Conservation (phyloP, 2,329 filamentous ascomycete genomes). For the Exophiala dermatitidis region DNA sequence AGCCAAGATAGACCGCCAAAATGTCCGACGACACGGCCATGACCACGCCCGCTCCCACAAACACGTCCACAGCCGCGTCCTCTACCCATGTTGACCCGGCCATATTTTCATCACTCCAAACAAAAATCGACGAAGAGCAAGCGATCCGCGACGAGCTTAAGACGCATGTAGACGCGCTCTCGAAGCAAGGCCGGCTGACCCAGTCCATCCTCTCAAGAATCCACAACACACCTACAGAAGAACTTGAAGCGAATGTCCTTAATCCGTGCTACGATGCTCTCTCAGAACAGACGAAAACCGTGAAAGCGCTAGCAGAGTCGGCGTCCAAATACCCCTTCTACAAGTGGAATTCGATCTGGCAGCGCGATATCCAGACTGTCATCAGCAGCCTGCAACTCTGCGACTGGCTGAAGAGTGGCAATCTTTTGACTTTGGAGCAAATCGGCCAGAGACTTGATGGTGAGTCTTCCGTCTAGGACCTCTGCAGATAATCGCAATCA, state of each 20-base stretch:
- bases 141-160: constrained; percentile 74
- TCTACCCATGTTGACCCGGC: constrained; percentile 63
- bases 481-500: too few relatives aligned
- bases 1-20: background rate
- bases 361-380: constrained; percentile 74
- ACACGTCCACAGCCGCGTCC: constrained; percentile 11
- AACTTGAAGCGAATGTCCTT: constrained; percentile 60
- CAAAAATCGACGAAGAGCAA: constrained; percentile 81
- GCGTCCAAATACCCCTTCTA: constrained; percentile 91
- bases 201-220: constrained; percentile 81
- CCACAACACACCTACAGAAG: constrained; percentile 70
- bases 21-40: constrained; percentile 21
- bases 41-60: constrained; percentile 14
- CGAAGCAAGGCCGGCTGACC: constrained; percentile 69
- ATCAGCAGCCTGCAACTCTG: constrained; percentile 64
- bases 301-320: constrained; percentile 61
- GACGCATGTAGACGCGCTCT: constrained; percentile 71
- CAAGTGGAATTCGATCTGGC: constrained; percentile 92
- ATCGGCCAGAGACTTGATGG: constrained; percentile 70
- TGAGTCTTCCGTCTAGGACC: constrained; percentile 34
- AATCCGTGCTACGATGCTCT: constrained; percentile 63
- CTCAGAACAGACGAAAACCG: constrained; percentile 61
- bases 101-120: constrained; percentile 82
- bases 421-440: constrained; percentile 81
- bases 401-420: constrained; percentile 49